A percentile compares a stretch with the other conserved stretches of the same genome.
These are phyloP conservation scores for Logfia minima DNA, from an alignment of 129 eudicot genomes.

Conservation along the genomic window DNA sequence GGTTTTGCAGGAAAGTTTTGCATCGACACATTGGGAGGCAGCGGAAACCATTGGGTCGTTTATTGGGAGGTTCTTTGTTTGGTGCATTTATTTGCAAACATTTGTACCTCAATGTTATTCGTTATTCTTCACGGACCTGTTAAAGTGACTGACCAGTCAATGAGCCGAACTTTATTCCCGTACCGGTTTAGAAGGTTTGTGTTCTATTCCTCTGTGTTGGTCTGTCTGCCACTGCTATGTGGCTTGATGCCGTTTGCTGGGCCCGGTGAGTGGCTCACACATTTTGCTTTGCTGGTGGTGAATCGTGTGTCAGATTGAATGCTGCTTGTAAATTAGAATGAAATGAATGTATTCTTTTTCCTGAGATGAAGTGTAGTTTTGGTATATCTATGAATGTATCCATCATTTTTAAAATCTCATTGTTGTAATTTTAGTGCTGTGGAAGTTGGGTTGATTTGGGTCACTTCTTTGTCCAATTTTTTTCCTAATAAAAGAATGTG, in stretches of 20 bases:
- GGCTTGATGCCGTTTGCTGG: constrained; percentile 86
- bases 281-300: constrained; percentile 41
- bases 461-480: too few species aligned
- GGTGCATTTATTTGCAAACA: constrained; percentile 60
- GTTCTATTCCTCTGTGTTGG: constrained; percentile 41
- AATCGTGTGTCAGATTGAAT: constrained; percentile 20
- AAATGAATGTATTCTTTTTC: background rate
- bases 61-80: constrained; percentile 73
- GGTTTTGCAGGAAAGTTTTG: constrained; percentile 78
- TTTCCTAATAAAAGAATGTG: background rate
- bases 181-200: constrained; percentile 55
- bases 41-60: constrained; percentile 73
- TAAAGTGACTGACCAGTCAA: constrained; percentile 37
- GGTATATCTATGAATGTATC: background rate
- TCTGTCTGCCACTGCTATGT: constrained; percentile 57
- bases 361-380: background rate
- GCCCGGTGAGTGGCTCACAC: constrained; percentile 63
- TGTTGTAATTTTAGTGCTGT: background rate
- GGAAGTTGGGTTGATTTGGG: background rate
- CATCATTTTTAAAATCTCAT: background rate
- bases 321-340: constrained; percentile 1
- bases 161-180: constrained; percentile 26
- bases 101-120: constrained; percentile 46
- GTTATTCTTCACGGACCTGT: constrained; percentile 68
- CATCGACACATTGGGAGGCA: constrained; percentile 87